Evolutionary conservation across 176 grass and related monocot species (phyloP).

Genomic region (Oryza meridionalis): DNA sequence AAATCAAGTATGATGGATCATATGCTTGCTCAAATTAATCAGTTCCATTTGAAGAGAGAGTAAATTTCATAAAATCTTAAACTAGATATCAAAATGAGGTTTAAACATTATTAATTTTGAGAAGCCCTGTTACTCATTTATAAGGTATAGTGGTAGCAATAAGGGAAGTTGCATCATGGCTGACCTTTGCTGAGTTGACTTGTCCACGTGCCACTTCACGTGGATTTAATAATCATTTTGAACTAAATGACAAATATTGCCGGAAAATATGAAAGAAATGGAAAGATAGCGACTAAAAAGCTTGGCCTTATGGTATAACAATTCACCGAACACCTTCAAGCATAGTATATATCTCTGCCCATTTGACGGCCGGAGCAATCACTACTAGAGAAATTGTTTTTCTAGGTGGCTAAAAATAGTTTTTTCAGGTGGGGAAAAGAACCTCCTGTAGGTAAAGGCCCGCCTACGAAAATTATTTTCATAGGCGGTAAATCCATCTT

Average conservation of each 20-base stretch:
- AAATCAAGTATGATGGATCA: background rate
- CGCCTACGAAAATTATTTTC: no score
- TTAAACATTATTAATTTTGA: no score
- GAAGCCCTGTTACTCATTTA: no score
- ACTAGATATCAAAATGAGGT: background rate
- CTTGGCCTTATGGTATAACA: background rate
- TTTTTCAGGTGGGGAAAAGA: no score
- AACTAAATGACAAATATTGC: background rate
- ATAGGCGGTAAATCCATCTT: no score
- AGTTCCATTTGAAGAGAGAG: background rate
- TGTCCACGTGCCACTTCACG: background rate
- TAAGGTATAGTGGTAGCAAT: no score
- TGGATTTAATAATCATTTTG: background rate
- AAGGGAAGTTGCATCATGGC: no score
- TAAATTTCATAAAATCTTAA: background rate
- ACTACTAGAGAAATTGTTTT: no score
- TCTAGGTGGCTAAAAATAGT: no score
- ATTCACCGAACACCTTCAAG: background rate
- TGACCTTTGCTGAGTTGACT: background rate
- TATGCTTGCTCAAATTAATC: background rate
- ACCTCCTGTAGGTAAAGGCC: no score
- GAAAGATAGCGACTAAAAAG: no score
- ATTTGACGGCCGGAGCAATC: background rate
- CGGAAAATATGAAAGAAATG: background rate
- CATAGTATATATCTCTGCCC: background rate